Conservation (phyloP, 2,329 filamentous ascomycete genomes). For the Neurospora sp. region DNA sequence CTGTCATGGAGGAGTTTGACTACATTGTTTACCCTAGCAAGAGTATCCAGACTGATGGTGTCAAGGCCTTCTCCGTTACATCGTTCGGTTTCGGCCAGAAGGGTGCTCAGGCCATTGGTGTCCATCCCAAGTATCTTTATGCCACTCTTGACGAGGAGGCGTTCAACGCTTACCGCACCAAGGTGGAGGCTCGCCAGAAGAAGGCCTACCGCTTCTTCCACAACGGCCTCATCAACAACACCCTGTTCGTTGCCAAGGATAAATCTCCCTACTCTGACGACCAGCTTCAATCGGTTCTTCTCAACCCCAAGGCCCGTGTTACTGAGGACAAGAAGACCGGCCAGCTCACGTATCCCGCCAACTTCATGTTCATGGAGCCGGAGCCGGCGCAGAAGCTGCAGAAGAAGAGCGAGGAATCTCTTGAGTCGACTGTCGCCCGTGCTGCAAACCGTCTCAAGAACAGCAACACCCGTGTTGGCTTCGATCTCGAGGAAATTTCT, state of each 20-base stretch:
- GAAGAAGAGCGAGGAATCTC: conserved; percentile 55
- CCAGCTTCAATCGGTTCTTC: conserved; percentile 77
- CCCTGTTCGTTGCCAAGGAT: conserved; percentile 90
- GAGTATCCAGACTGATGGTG: conserved; percentile 90
- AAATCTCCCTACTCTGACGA: conserved; percentile 84
- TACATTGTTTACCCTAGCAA: conserved; percentile 95
- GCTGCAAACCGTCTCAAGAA: conserved; percentile 58
- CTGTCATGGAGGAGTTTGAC: conserved; percentile 94
- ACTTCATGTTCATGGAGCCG: conserved; percentile 52
- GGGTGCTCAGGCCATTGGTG: conserved; percentile 92
- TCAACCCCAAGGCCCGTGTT: conserved; percentile 89
- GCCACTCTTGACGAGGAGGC: conserved; percentile 83
- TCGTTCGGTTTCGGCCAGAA: conserved; percentile 99
- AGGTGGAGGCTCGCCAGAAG: conserved; percentile 92
- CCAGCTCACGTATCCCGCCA: conserved; percentile 61
- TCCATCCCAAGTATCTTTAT: conserved; percentile 92
- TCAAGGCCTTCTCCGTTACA: conserved; percentile 98
- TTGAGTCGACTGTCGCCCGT: conserved; percentile 66
- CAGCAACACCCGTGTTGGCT: conserved; percentile 70
- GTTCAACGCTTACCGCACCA: conserved; percentile 72
- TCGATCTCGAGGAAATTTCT: conserved; percentile 84
- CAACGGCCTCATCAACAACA: conserved; percentile 96
- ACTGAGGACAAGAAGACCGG: conserved; percentile 77
- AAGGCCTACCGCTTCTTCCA: conserved; percentile 99
- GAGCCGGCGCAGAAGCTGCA: conserved; percentile 34